A percentile compares a stretch with the other conserved stretches of the same genome.
phyloP scores from a whole-genome alignment of 306 rosid species.

The Begonia peltatifolia region DNA sequence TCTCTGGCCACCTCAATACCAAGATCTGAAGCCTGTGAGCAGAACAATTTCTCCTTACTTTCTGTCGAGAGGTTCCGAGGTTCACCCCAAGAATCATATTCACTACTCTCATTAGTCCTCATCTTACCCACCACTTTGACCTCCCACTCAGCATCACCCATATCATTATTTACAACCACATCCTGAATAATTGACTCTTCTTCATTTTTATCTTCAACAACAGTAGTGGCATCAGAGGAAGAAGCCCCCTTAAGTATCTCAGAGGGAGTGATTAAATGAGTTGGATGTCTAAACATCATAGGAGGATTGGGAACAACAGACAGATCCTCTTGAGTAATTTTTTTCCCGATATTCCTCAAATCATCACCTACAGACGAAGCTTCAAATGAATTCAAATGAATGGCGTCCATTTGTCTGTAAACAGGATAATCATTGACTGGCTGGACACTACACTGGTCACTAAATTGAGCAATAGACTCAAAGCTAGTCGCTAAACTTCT shows the following conservation, averaged over 20 bases:
- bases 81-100: conserved; percentile 39
- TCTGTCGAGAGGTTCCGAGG: conserved; percentile 36
- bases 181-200: conserved; percentile 63
- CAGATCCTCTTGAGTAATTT: conserved; percentile 50
- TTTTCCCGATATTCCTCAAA: conserved; percentile 40
- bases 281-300: conserved; percentile 67
- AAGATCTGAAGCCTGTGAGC: conserved; percentile 96
- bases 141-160: conserved; percentile 63
- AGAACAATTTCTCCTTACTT: conserved; percentile 55
- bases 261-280: conserved; percentile 85
- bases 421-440: conserved; percentile 48
- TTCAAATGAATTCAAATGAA: conserved; percentile 48
- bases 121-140: conserved; percentile 72
- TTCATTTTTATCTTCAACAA: conserved; percentile 47
- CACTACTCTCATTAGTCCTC: conserved; percentile 44
- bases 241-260: conserved; percentile 65
- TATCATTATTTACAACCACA: conserved; percentile 41
- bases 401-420: conserved; percentile 56
- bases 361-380: conserved; percentile 38
- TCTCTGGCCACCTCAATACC: conserved; percentile 90
- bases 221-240: conserved; percentile 45
- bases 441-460: conserved; percentile 53
- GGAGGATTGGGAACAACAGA: conserved; percentile 44
- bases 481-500: conserved; percentile 47
- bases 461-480: conserved; percentile 22